Percentiles rank a stretch among this genome's conserved stretches.
Conservation (phyloP, 1,284 basidiomycete genomes). For the Boletellus deceptivus region DNA sequence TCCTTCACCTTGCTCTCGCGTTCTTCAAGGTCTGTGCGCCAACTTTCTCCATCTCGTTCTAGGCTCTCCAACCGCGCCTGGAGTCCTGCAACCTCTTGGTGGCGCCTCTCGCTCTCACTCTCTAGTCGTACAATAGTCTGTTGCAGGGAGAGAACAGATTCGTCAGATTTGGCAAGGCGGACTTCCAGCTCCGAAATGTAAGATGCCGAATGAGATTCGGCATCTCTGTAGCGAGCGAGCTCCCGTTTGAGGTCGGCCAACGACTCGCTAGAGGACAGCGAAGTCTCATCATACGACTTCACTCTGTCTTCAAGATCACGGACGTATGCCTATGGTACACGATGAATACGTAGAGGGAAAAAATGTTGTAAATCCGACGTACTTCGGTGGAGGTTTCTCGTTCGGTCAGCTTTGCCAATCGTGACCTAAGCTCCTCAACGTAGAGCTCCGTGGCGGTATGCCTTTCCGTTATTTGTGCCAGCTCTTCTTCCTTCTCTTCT, state of each 20-base stretch:
- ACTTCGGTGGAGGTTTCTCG: constrained; percentile 91
- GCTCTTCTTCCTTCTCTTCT: constrained; percentile 84
- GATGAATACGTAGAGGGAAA: constrained; percentile 6
- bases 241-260: constrained; percentile 84
- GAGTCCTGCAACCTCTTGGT: constrained; percentile 68
- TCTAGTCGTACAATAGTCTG: constrained; percentile 78
- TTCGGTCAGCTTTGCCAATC: constrained; percentile 82
- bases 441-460: constrained; percentile 82
- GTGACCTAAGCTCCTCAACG: constrained; percentile 78
- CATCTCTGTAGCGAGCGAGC: constrained; percentile 73
- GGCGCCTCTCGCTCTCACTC: constrained; percentile 65
- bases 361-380: constrained; percentile 17
- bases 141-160: constrained; percentile 66
- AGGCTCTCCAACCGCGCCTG: constrained; percentile 73
- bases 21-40: constrained; percentile 79
- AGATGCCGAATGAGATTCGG: constrained; percentile 66
- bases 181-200: constrained; percentile 92
- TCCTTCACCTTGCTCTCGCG: constrained; percentile 73
- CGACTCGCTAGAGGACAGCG: constrained; percentile 71
- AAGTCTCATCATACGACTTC: constrained; percentile 77
- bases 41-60: constrained; percentile 66
- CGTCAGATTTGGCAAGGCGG: constrained; percentile 77
- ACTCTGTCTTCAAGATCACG: constrained; percentile 90
- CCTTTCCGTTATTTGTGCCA: constrained; percentile 62
- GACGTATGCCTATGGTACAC: constrained; percentile 70